A percentile compares a stretch with the other conserved stretches of the same genome.
Conservation (phyloP, 192 early-diverging fungal genomes). For the Entomortierella chlamydospora region DNA sequence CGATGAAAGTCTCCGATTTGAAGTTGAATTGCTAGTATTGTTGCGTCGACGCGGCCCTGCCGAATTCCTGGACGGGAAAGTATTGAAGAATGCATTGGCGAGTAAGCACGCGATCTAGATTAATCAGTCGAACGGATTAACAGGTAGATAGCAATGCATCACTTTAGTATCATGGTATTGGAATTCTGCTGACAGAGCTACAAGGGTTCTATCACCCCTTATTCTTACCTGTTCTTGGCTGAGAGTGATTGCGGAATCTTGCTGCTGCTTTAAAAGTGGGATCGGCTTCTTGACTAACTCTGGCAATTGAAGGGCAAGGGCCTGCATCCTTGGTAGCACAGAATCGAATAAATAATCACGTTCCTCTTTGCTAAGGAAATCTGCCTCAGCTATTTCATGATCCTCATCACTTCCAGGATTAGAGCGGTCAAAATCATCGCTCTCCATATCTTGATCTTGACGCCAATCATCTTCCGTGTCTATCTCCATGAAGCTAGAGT, state of each 20-base stretch:
- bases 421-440: not conserved
- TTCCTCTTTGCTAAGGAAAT: constrained; percentile 26
- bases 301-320: constrained; percentile 31
- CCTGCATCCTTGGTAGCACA: constrained; percentile 35
- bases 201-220: not conserved
- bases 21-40: too few relatives aligned
- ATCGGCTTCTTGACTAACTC: constrained; percentile 47
- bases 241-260: constrained; percentile 25
- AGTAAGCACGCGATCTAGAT: constrained; percentile 45
- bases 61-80: constrained; percentile 13
- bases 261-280: constrained; percentile 17
- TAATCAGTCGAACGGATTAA: not conserved
- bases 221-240: constrained; percentile 46
- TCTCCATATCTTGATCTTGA: constrained; percentile 6
- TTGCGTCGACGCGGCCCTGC: too few relatives aligned
- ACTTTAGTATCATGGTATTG: not conserved
- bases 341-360: constrained; percentile 27
- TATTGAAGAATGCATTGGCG: constrained; percentile 49
- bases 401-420: not conserved
- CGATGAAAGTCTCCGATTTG: too few relatives aligned
- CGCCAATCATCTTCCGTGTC: not conserved
- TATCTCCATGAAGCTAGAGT: not conserved
- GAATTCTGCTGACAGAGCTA: not conserved
- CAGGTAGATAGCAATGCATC: not conserved
- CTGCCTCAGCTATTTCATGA: not conserved